phyloP scores from a whole-genome alignment of 345 rosid genomes.

The Camelina hispida region DNA sequence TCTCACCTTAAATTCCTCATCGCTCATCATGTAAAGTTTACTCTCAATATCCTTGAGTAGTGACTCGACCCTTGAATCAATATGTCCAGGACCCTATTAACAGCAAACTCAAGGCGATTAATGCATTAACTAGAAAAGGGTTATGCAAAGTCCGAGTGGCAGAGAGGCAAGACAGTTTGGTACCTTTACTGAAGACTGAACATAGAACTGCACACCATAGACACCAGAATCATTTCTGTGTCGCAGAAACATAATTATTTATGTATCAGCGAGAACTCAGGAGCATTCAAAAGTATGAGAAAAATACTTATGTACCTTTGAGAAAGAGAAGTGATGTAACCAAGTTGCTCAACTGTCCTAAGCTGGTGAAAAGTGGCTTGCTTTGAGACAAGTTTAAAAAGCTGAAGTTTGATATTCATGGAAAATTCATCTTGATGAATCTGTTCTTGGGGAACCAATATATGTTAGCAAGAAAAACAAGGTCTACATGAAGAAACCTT shows the following conservation, averaged over 20 bases:
- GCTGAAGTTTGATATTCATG: constrained; percentile 73
- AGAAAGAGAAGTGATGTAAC: constrained; percentile 69
- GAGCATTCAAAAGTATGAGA: not conserved
- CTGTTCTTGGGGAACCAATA: constrained; percentile 40
- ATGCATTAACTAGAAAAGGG: constrained; percentile 4
- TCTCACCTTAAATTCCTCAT: constrained; percentile 80
- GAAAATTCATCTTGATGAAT: constrained; percentile 78
- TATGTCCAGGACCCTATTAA: constrained; percentile 69
- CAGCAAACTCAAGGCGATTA: not conserved
- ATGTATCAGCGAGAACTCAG: not conserved
- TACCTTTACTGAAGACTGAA: constrained; percentile 87
- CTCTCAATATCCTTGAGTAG: constrained; percentile 70
- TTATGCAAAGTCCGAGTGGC: not conserved
- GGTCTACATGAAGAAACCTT: not conserved
- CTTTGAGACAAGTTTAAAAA: constrained; percentile 66
- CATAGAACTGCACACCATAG: constrained; percentile 68
- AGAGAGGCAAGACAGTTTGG: not conserved
- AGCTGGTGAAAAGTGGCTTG: constrained; percentile 93
- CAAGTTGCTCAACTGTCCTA: constrained; percentile 88
- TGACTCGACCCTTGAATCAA: constrained; percentile 78
- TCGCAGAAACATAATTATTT: constrained; percentile 19
- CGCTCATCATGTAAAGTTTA: constrained; percentile 65
- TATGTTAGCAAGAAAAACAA: constrained; percentile 7
- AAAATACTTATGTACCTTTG: constrained; percentile 51
- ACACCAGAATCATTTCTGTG: constrained; percentile 69